Percentiles rank a stretch among this genome's conserved stretches.
Conservation (phyloP, 371 early-diverging fungal species). For the Mucor sp. region DNA sequence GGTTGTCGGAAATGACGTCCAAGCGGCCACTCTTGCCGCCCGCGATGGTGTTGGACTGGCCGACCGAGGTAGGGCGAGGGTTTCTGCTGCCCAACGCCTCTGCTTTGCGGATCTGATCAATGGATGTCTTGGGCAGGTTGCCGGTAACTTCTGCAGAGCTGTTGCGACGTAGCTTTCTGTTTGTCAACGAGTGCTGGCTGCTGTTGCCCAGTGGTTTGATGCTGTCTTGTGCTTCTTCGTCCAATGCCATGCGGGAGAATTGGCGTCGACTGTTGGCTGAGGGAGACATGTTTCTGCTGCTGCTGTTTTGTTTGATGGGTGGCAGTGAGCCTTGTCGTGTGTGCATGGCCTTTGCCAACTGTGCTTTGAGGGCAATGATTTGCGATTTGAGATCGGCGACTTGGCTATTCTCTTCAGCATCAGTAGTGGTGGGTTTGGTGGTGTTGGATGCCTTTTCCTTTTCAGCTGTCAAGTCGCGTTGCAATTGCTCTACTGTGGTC, state of each 20-base stretch:
- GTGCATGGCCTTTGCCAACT: slow-evolving; percentile 33
- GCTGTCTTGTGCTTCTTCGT: background rate
- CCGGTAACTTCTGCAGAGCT: slow-evolving; percentile 31
- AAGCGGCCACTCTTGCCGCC: slow-evolving; percentile 20
- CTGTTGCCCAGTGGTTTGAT: slow-evolving; percentile 10
- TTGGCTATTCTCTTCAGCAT: slow-evolving; percentile 8
- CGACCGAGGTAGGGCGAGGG: slow-evolving; percentile 50
- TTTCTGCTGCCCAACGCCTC: slow-evolving; percentile 24
- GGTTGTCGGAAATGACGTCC: slow-evolving; percentile 26
- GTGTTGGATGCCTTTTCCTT: slow-evolving; percentile 55
- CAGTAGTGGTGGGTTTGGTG: background rate
- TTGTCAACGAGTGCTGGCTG: slow-evolving; percentile 11
- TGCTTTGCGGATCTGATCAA: slow-evolving; percentile 32
- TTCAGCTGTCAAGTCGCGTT: slow-evolving; percentile 54
- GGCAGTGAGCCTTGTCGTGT: slow-evolving; percentile 28
- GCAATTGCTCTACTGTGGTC: slow-evolving; percentile 53
- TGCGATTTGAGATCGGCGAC: slow-evolving; percentile 36
- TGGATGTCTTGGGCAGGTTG: slow-evolving; percentile 26
- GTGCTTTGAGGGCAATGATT: slow-evolving; percentile 38
- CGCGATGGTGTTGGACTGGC: slow-evolving; percentile 35
- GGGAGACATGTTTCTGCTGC: slow-evolving; percentile 20
- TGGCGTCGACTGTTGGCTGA: slow-evolving; percentile 13
- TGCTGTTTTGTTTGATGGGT: slow-evolving; percentile 6
- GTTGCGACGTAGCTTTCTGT: slow-evolving; percentile 32
- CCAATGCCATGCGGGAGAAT: background rate